phyloP scores from a whole-genome alignment of 208 protist species.

The Polymyxa betae region DNA sequence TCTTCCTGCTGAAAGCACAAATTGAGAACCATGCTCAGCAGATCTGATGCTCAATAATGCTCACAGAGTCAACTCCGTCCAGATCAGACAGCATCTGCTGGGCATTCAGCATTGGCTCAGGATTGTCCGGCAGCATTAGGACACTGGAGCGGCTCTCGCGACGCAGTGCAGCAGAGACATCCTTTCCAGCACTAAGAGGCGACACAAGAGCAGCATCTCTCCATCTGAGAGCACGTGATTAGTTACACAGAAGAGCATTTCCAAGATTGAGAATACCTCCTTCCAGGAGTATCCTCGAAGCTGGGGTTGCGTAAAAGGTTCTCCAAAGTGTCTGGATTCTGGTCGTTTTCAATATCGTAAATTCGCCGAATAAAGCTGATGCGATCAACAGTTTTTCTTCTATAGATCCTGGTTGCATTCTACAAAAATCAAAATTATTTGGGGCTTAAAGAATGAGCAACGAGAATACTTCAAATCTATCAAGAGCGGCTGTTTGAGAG shows the following conservation, averaged over 20 bases:
- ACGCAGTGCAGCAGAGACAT: background rate
- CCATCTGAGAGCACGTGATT: background rate
- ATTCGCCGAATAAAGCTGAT: background rate
- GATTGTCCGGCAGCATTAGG: slow-evolving; percentile 25
- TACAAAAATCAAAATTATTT: background rate
- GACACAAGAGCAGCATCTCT: background rate
- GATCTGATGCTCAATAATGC: no score
- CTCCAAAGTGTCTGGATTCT: background rate
- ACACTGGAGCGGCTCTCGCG: background rate
- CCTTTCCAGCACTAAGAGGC: background rate
- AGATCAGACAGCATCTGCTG: slow-evolving; percentile 49
- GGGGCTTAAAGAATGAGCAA: background rate
- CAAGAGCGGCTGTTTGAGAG: no score
- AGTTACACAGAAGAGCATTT: background rate
- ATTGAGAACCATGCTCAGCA: no score
- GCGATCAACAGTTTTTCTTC: background rate
- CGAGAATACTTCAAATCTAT: background rate
- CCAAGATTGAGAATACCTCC: background rate
- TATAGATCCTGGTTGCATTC: background rate
- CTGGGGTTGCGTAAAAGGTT: background rate
- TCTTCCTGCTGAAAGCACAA: no score
- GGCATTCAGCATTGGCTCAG: slow-evolving; percentile 32
- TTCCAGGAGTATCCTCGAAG: background rate
- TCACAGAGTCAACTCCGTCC: background rate
- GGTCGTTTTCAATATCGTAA: background rate